Conservation (phyloP, 345 rosid species). For the Eutrema heterophyllum region DNA sequence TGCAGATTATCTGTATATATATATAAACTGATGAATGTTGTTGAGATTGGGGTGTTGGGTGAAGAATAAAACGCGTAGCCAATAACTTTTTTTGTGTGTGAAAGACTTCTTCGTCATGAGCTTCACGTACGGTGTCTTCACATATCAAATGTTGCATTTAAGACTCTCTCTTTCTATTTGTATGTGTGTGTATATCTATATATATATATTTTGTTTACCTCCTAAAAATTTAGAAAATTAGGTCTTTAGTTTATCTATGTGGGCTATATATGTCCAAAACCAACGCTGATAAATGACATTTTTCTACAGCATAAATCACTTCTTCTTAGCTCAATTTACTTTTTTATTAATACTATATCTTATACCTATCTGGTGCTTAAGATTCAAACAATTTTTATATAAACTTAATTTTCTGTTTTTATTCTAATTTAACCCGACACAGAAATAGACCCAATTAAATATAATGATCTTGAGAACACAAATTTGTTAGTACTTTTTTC, state of each 20-base stretch:
- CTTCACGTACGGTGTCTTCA: constrained; percentile 5
- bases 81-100: background rate
- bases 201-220: background rate
- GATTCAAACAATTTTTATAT: background rate
- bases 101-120: background rate
- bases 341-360: background rate
- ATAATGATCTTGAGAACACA: background rate
- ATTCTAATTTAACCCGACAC: background rate
- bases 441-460: background rate
- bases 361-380: background rate
- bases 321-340: background rate
- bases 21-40: background rate
- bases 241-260: background rate
- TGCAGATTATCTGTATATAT: background rate
- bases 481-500: background rate
- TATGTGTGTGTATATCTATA: background rate
- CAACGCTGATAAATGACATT: background rate
- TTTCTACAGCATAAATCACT: background rate
- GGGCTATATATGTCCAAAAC: constrained; percentile 3
- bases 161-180: background rate
- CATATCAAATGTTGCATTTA: constrained; percentile 11
- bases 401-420: background rate
- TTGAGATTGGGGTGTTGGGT: constrained; percentile 28
- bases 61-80: constrained; percentile 31
- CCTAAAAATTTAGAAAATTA: background rate